Base-by-base conservation (phyloP, 208 protist genomes). In the Acanthamoeba pearcei region DNA sequence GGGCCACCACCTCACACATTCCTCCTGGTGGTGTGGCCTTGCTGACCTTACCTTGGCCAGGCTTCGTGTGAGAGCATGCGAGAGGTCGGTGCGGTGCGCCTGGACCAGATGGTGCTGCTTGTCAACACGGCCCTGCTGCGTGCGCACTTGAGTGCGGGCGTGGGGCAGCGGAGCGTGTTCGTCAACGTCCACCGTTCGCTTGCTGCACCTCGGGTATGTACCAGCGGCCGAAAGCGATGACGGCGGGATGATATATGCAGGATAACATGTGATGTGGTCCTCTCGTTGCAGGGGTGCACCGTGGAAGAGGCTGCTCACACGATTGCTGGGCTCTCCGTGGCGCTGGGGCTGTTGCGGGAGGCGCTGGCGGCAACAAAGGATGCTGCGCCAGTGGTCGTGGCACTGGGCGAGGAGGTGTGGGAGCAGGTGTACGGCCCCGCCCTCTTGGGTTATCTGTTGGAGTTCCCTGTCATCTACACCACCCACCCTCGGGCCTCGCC, bases 71-170 rank as follows among this genome's bases (percentile, higher is more conserved):
- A 57, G 49, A 1, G 27, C 24, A 55, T 88, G 80, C 24, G 53
- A 3, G 51, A 64, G 9, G 80, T 88, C 2, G 80, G 80, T 35
- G 80, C 80, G 12, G 22, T 88, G 5, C 42, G 42, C 42, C 8
- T 88, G 80, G 80, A 88, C 29, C 80, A 88, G 27, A 64, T 88
- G 80, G 80, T 88, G 51, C 42, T 88, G 27, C 10, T 88, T 17
- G 51, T 88, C 49, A 88, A 88, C 80, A 24, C 49, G 13, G 5
- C 49, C 9, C 29, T 60, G 51, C 3, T 88, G 51, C 22, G n/a
- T 12, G 22, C 4, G 29, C 80, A n/a, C 5, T 1, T 88, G 24
- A n/a, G 53, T 17, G 42, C 12, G 12, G n/a, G 12, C 2, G n/a
- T 22, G 5, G 12, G 1, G 5, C 8, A 64, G 42, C 8, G 29